These are phyloP conservation scores for Lipomyces yamadae DNA, from an alignment of 805 yeast genomes.

Conservation along the genomic window DNA sequence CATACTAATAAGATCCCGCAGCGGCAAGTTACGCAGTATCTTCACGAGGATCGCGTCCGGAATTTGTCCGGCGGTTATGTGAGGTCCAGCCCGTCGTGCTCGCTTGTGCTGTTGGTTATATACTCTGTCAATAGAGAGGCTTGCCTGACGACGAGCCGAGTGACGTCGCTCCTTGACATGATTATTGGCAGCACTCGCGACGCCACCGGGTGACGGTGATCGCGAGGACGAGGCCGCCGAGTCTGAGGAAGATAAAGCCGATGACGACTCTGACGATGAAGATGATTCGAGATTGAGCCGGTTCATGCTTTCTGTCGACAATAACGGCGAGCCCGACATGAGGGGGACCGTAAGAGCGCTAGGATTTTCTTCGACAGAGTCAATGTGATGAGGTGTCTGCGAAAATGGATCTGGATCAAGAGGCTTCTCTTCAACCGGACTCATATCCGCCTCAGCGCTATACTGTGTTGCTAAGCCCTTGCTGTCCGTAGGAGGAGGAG, in stretches of 20 bases:
- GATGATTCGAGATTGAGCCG: constrained; percentile 10
- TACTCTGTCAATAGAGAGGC: not conserved
- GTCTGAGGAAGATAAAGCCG: constrained; percentile 10
- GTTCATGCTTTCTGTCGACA: constrained; percentile 22
- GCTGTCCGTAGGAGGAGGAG: not conserved
- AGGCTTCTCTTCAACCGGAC: constrained; percentile 32
- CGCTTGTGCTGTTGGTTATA: constrained; percentile 8
- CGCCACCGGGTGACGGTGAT: constrained; percentile 9
- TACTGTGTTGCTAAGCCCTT: not conserved
- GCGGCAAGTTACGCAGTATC: constrained; percentile 58
- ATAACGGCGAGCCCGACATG: constrained; percentile 12
- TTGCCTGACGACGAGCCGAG: constrained; percentile 2
- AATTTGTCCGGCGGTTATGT: constrained; percentile 40
- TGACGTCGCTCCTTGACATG: not conserved
- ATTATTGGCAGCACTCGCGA: not conserved
- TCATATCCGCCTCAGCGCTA: not conserved
- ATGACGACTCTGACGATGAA: constrained; percentile 6
- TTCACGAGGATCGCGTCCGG: constrained; percentile 63
- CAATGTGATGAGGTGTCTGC: constrained; percentile 16
- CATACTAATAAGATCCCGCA: constrained; percentile 65
- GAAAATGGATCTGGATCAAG: constrained; percentile 39
- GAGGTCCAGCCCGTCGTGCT: constrained; percentile 11
- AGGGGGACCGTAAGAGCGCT: constrained; percentile 16
- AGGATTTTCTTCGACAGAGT: constrained; percentile 15
- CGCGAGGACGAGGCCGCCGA: constrained; percentile 16